These are phyloP conservation scores for Bipolaris sorokiniana DNA, from an alignment of 2,329 filamentous ascomycete genomes.

Conservation along the genomic window DNA sequence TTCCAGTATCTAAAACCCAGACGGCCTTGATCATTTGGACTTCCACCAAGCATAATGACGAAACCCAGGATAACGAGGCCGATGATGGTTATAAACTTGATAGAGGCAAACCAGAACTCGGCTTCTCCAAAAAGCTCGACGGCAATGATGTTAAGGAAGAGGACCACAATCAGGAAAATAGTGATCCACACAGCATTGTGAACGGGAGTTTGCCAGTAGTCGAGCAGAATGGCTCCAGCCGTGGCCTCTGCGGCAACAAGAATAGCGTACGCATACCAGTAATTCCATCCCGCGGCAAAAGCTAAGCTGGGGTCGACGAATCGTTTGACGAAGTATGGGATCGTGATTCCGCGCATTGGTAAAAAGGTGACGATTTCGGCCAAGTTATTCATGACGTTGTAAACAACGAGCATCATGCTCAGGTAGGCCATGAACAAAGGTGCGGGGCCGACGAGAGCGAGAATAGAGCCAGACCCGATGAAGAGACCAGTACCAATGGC, in stretches of 20 bases:
- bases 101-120: constrained; percentile 59
- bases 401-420: constrained; percentile 48
- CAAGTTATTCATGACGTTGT: constrained; percentile 50
- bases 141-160: constrained; percentile 46
- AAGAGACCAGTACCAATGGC: constrained; percentile 56
- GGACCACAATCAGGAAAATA: constrained; percentile 44
- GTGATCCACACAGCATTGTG: constrained; percentile 46
- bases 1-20: constrained; percentile 72
- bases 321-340: constrained; percentile 48
- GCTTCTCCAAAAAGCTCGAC: constrained; percentile 53
- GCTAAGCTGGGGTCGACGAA: constrained; percentile 57
- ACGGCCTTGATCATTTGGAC: constrained; percentile 42
- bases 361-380: constrained; percentile 52
- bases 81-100: constrained; percentile 54
- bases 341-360: constrained; percentile 48
- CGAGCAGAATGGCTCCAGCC: constrained; percentile 41
- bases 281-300: constrained; percentile 42
- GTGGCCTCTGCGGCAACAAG: constrained; percentile 46
- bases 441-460: constrained; percentile 42
- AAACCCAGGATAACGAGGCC: constrained; percentile 45
- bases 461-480: constrained; percentile 45
- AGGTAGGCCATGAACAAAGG: constrained; percentile 48
- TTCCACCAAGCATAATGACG: constrained; percentile 46
- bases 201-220: constrained; percentile 45
- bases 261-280: constrained; percentile 44